phyloP scores from a whole-genome alignment of 768 basidiomycete genomes.

The Lyophyllum atratum region DNA sequence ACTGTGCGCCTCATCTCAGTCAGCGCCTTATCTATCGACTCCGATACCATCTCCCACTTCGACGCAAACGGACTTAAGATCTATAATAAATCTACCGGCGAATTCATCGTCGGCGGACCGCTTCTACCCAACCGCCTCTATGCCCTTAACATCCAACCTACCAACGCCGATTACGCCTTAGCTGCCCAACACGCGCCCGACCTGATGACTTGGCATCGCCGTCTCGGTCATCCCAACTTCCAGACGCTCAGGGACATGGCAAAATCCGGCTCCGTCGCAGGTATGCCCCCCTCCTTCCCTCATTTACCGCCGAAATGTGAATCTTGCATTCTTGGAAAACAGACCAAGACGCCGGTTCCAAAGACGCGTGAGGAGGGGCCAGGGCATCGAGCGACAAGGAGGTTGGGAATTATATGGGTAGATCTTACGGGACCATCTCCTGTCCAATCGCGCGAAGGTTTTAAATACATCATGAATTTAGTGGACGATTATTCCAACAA shows the following conservation, averaged over 20 bases:
- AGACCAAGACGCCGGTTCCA: conserved; percentile 5
- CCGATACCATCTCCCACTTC: conserved; percentile 16
- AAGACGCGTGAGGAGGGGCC: background rate
- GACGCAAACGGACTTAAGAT: conserved; percentile 13
- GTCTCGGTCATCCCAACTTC: conserved; percentile 29
- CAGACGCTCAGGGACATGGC: conserved; percentile 23
- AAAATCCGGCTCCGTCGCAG: conserved; percentile 1
- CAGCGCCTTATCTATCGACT: conserved; percentile 13
- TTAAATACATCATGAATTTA: background rate
- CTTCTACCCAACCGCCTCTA: conserved; percentile 18
- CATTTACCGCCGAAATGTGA: background rate
- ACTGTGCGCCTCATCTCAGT: conserved; percentile 26
- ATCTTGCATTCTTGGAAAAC: conserved; percentile 11
- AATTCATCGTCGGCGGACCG: conserved; percentile 13
- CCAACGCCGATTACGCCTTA: conserved; percentile 17
- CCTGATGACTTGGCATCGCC: conserved; percentile 28
- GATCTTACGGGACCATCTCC: background rate
- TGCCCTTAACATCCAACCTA: conserved; percentile 7
- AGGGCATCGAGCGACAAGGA: background rate
- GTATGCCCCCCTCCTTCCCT: conserved; percentile 7
- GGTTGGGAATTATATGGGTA: conserved; percentile 5
- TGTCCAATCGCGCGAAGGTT: background rate
- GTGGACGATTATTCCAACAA: background rate
- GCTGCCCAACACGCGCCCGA: background rate
- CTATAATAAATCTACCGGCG: conserved; percentile 10